Conservation (phyloP, 371 early-diverging fungal species). For the Homolaphlyctis polyrhiza region DNA sequence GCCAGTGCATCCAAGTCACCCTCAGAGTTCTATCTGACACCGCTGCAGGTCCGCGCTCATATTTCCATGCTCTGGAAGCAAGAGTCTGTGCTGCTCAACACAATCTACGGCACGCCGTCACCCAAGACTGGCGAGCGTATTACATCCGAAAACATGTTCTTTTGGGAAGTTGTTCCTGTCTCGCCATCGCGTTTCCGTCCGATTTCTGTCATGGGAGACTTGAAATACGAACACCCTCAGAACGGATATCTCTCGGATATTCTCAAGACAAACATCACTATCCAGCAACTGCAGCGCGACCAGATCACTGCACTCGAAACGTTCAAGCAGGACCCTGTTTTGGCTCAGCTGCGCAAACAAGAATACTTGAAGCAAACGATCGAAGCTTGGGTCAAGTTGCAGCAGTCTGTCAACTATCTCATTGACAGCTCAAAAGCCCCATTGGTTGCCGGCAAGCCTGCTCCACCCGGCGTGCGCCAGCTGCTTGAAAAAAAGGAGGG, state of each 20-base stretch:
- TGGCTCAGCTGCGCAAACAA: slow-evolving; percentile 28
- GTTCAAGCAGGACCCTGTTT: slow-evolving; percentile 30
- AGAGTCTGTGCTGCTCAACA: slow-evolving; percentile 66
- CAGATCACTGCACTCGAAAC: slow-evolving; percentile 8
- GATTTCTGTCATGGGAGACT: slow-evolving; percentile 80
- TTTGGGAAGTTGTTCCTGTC: slow-evolving; percentile 90
- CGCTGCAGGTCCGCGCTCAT: slow-evolving; percentile 74
- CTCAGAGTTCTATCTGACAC: slow-evolving; percentile 61
- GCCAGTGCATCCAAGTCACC: slow-evolving; percentile 18
- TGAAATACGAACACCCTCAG: slow-evolving; percentile 91
- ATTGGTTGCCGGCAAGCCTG: slow-evolving; percentile 36
- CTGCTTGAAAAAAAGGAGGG: slow-evolving; percentile 99
- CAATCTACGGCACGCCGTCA: slow-evolving; percentile 59
- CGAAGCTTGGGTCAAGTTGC: slow-evolving; percentile 76
- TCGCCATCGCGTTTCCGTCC: slow-evolving; percentile 97
- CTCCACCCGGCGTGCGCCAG: slow-evolving; percentile 90
- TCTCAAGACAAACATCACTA: slow-evolving; percentile 69
- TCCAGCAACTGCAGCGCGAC: slow-evolving; percentile 36
- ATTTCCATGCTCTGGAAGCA: slow-evolving; percentile 68
- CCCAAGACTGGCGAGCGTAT: slow-evolving; percentile 10
- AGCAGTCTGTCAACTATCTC: slow-evolving; percentile 84
- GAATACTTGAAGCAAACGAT: slow-evolving; percentile 46
- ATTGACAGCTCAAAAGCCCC: slow-evolving; percentile 87
- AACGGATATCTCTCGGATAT: slow-evolving; percentile 83
- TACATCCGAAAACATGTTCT: slow-evolving; percentile 83